Conservation (phyloP, 805 yeast species). For the Candida chauliodis region DNA sequence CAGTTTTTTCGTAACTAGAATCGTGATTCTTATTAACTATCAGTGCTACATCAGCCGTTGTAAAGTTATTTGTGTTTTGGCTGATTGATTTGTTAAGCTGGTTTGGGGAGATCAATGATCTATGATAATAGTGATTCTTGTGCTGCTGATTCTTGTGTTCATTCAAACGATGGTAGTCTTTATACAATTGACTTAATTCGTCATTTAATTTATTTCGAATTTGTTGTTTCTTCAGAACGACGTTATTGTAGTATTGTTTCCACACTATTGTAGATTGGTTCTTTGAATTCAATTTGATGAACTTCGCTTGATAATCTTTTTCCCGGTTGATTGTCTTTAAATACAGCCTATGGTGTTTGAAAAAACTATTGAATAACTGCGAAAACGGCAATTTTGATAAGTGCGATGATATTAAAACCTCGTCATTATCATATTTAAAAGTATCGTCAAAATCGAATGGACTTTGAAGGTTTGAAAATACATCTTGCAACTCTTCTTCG, state of each 20-base stretch:
- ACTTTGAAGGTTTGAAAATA: constrained; percentile 27
- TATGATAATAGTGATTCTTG: constrained; percentile 21
- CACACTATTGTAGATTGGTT: constrained; percentile 29
- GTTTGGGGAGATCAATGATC: constrained; percentile 20
- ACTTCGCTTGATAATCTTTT: constrained; percentile 24
- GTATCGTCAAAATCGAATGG: constrained; percentile 32
- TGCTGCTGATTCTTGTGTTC: constrained; percentile 10
- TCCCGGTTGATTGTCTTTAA: constrained; percentile 25
- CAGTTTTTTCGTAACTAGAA: constrained; percentile 19
- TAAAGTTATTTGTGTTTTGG: constrained; percentile 3
- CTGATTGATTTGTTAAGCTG: constrained; percentile 13
- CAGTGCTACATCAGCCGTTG: constrained; percentile 1
- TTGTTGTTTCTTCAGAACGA: constrained; percentile 21
- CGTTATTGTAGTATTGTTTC: constrained; percentile 28
- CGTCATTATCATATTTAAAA: constrained; percentile 14
- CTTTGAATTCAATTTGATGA: constrained; percentile 18
- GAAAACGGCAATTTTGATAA: constrained; percentile 13
- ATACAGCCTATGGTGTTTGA: constrained; percentile 16
- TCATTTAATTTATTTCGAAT: constrained; percentile 22
- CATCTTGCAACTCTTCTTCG: constrained; percentile 28
- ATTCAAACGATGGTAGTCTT: constrained; percentile 26
- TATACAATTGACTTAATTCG: constrained; percentile 25
- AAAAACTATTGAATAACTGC: constrained; percentile 10
- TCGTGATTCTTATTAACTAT: constrained; percentile 11
- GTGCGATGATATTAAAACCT: constrained; percentile 4